phyloP scores from a whole-genome alignment of 306 rosid species.

The Hippophae gyantsensis region DNA sequence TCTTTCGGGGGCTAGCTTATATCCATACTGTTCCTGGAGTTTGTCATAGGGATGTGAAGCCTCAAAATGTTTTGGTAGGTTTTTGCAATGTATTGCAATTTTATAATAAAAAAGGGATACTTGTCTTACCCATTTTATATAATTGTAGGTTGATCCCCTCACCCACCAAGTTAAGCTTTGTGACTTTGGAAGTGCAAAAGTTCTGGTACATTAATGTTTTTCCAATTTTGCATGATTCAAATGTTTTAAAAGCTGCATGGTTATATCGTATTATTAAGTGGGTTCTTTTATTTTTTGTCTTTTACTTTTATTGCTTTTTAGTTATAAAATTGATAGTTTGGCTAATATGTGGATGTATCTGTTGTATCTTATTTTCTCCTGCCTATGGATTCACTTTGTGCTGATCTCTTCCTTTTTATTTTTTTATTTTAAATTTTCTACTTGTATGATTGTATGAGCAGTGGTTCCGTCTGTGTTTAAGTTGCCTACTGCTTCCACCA shows the following conservation, averaged over 20 bases:
- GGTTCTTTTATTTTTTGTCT: too few species aligned
- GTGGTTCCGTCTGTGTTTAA: too few species aligned
- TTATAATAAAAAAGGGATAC: neutral
- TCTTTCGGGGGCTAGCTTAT: constrained; percentile 91
- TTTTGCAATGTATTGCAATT: constrained; percentile 9
- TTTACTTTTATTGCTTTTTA: too few species aligned
- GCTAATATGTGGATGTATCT: too few species aligned
- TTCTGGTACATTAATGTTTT: constrained; percentile 47
- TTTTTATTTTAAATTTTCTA: too few species aligned
- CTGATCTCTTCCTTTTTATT: too few species aligned
- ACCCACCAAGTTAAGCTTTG: constrained; percentile 95
- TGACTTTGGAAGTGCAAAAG: constrained; percentile 95
- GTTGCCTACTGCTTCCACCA: too few species aligned
- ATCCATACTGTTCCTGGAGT: constrained; percentile 88
- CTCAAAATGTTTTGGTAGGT: constrained; percentile 84
- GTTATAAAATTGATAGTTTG: too few species aligned
- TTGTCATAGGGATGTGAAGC: constrained; percentile 90
- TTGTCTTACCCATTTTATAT: constrained; percentile 9
- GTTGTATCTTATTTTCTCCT: too few species aligned
- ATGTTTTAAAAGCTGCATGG: neutral
- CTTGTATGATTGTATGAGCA: too few species aligned
- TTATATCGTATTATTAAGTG: too few species aligned
- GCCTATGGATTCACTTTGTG: too few species aligned
- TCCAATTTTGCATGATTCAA: constrained; percentile 4
- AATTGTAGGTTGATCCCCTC: constrained; percentile 71